A percentile compares a stretch with the other conserved stretches of the same genome.
Evolutionary conservation across 1,139 yeast species (phyloP).

Genomic region (Hyphopichia wangnamkhiaoensis): DNA sequence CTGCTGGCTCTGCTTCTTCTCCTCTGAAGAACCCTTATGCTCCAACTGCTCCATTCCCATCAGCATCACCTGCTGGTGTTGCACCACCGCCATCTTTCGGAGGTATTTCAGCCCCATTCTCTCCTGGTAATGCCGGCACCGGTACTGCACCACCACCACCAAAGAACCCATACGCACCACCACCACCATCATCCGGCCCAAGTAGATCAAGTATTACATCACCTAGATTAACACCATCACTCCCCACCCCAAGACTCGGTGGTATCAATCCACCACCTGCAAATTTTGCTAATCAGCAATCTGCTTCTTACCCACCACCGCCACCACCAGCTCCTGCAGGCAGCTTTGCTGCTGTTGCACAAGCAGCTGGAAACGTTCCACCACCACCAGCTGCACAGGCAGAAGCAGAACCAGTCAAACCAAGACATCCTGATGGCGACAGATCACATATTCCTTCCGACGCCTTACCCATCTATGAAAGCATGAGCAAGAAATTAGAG

Average conservation of each 20-base stretch:
- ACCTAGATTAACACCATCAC: background rate
- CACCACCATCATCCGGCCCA: constrained; percentile 20
- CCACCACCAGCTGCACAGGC: constrained; percentile 26
- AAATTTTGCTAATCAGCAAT: constrained; percentile 1
- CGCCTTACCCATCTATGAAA: constrained; percentile 58
- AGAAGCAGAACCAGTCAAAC: constrained; percentile 21
- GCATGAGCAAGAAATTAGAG: constrained; percentile 54
- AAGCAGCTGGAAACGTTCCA: constrained; percentile 14
- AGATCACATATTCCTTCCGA: constrained; percentile 66
- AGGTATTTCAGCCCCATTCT: constrained; percentile 9
- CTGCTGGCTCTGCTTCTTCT: constrained; percentile 18
- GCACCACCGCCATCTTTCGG: constrained; percentile 15
- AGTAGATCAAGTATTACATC: constrained; percentile 6
- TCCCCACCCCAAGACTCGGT: constrained; percentile 12
- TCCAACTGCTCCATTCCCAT: constrained; percentile 20
- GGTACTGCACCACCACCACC: constrained; percentile 28
- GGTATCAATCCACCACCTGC: constrained; percentile 13
- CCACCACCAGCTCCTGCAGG: constrained; percentile 14
- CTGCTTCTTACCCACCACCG: constrained; percentile 18
- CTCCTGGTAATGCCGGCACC: constrained; percentile 6
- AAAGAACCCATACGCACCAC: constrained; percentile 46
- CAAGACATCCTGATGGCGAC: constrained; percentile 67
- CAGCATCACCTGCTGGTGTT: constrained; percentile 12
- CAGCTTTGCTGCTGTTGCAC: constrained; percentile 16
- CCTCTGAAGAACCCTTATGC: constrained; percentile 21